phyloP scores from a whole-genome alignment of 257 asterid species.

The Gentiana straminea region DNA sequence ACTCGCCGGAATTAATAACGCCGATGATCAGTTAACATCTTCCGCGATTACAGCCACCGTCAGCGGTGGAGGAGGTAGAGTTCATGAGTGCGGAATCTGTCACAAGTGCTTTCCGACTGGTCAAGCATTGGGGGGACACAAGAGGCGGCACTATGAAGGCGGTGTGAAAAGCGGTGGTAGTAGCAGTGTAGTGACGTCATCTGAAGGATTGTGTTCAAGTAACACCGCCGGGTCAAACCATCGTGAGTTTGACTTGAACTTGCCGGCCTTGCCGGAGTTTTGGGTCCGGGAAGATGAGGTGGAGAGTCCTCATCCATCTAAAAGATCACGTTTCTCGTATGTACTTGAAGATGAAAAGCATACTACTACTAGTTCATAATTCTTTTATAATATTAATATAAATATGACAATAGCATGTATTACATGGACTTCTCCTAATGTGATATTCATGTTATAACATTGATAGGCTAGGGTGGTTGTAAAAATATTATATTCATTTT shows the following conservation, averaged over 20 bases:
- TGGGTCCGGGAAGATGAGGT: constrained; percentile 43
- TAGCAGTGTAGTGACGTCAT: constrained; percentile 22
- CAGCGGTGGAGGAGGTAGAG: constrained; percentile 10
- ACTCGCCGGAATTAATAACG: background rate
- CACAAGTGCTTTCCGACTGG: constrained; percentile 38
- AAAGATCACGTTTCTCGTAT: constrained; percentile 27
- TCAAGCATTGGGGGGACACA: constrained; percentile 53
- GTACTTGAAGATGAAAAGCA: constrained; percentile 13
- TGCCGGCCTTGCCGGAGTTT: constrained; percentile 39
- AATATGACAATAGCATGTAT: too few relatives aligned
- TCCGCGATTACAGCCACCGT: constrained; percentile 10
- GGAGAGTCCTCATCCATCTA: constrained; percentile 59
- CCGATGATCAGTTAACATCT: constrained; percentile 9
- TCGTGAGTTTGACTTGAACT: constrained; percentile 45
- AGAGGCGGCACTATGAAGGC: constrained; percentile 49
- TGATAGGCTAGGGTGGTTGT: too few relatives aligned
- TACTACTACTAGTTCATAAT: too few relatives aligned
- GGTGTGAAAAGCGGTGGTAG: constrained; percentile 13
- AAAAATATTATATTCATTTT: too few relatives aligned
- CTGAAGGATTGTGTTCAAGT: constrained; percentile 42
- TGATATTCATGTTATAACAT: too few relatives aligned
- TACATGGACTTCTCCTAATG: too few relatives aligned
- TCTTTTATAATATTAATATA: too few relatives aligned
- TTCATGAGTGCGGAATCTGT: constrained; percentile 39
- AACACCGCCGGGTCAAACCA: constrained; percentile 11